Base-by-base conservation (phyloP, 208 protist species). In the Vickermania ingenoplastis region DNA sequence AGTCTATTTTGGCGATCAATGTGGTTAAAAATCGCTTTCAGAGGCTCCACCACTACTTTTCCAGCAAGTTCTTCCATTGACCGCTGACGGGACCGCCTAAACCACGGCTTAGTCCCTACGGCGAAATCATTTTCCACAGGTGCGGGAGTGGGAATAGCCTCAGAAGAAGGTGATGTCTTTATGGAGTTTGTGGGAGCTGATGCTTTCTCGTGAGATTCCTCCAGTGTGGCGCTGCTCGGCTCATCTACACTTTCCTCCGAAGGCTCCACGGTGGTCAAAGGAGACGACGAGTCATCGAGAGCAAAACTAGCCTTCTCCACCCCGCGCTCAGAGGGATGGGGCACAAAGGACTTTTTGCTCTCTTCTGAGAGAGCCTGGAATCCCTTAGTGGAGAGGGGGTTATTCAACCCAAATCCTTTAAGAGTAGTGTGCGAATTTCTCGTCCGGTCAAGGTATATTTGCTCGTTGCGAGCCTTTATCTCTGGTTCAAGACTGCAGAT, bases 11-110 rank as follows among this genome's bases (percentile, higher is more conserved):
- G 48, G 22, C 62, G 31, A 56, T 89, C 71, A 27, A 89, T 61
- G 22, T 65, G 61, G 50, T 70, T 73, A 57, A 86, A 89, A 14
- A 88, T 67, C 2, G 51, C 62, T 41, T 84, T 73, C 24, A 84
- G 22, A 3, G 57, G 53, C 27, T 78, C 67, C 3, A 69, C 72
- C 2, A n/a, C 3, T 26, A 45, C 55, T 13, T 14, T 30, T 17
- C 58, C 48, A 1, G 53, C 30, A 22, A 66, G 57, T 31, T 71
- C 66, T 26, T 51, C n/a, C 2, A 48, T 30, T 11, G 62, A 2
- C 1, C 25, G 51, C n/a, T 26, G 25, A 4, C 25, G 21, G 31
- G 27, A 21, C n/a, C 53, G 53, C n/a, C 21, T 26, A 13, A 45
- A 17, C 36, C 36, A 45, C 11, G 36, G 36, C 17, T 45, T 45